These are phyloP conservation scores for Termitomyces sp. DNA, from an alignment of 768 basidiomycete species.

Conservation along the genomic window DNA sequence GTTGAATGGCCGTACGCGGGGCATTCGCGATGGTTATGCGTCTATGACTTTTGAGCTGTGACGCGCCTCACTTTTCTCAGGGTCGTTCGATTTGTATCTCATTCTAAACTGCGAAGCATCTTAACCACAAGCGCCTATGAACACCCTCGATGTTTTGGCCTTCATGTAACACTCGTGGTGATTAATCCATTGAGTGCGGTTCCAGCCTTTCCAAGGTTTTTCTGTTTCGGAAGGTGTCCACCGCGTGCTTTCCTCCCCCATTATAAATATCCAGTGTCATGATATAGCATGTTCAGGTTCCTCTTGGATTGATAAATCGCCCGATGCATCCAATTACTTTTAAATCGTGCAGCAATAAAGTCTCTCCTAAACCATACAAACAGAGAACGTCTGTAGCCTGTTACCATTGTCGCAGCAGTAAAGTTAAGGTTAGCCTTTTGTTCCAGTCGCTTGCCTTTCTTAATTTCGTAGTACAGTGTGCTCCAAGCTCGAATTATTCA, in stretches of 20 bases:
- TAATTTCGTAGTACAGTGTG: neutral
- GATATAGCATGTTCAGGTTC: neutral
- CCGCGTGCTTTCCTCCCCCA: neutral
- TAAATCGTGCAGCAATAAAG: neutral
- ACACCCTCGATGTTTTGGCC: neutral
- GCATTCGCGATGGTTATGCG: neutral
- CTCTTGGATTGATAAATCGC: neutral
- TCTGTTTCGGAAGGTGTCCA: neutral
- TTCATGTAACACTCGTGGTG: neutral
- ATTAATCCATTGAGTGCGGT: neutral
- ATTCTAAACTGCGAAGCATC: neutral
- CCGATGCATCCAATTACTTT: neutral
- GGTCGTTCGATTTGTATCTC: neutral
- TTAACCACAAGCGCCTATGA: neutral
- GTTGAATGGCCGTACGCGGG: neutral
- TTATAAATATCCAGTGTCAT: neutral
- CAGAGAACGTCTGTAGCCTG: constrained; percentile 48
- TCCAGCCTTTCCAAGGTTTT: neutral
- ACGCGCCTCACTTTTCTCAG: neutral
- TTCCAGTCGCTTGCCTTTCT: neutral
- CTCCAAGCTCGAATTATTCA: neutral
- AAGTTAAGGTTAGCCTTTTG: constrained; percentile 40
- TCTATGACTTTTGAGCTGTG: neutral
- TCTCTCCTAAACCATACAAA: neutral
- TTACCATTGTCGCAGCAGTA: constrained; percentile 44